Conservation (phyloP, 2,329 filamentous ascomycete species). For the Colletotrichum coccodes region DNA sequence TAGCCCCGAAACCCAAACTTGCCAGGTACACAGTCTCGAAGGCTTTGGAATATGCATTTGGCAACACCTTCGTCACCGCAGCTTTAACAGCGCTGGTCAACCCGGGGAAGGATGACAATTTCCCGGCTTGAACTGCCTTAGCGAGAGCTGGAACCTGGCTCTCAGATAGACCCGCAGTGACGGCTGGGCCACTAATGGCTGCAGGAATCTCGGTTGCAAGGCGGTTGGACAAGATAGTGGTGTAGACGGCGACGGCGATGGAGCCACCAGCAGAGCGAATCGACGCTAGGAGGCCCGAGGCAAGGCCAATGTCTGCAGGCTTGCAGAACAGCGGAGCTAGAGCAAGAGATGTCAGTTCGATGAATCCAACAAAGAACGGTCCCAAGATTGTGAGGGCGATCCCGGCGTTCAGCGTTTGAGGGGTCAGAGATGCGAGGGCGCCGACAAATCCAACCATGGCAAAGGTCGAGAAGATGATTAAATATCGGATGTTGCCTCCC, state of each 20-base stretch:
- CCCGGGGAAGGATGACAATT: slow-evolving; percentile 46
- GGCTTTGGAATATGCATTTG: slow-evolving; percentile 48
- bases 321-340: slow-evolving; percentile 49
- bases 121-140: slow-evolving; percentile 41
- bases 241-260: slow-evolving; percentile 51
- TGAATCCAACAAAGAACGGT: slow-evolving; percentile 48
- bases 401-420: slow-evolving; percentile 41
- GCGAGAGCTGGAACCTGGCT: slow-evolving; percentile 45
- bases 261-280: slow-evolving; percentile 50
- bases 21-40: slow-evolving; percentile 53
- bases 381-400: slow-evolving; percentile 48
- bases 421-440: slow-evolving; percentile 45
- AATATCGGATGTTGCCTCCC: slow-evolving; percentile 47
- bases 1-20: slow-evolving; percentile 48
- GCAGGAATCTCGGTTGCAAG: slow-evolving; percentile 46
- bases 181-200: slow-evolving; percentile 42
- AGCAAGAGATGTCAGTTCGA: slow-evolving; percentile 46
- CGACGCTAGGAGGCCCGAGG: slow-evolving; percentile 50
- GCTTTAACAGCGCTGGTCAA: slow-evolving; percentile 43
- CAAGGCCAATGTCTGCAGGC: slow-evolving; percentile 51
- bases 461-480: slow-evolving; percentile 48
- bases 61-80: slow-evolving; percentile 43
- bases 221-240: slow-evolving; percentile 49
- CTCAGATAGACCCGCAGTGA: slow-evolving; percentile 48
- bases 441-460: slow-evolving; percentile 49